phyloP scores from a whole-genome alignment of 306 rosid genomes.

The Canavalia ensiformis region DNA sequence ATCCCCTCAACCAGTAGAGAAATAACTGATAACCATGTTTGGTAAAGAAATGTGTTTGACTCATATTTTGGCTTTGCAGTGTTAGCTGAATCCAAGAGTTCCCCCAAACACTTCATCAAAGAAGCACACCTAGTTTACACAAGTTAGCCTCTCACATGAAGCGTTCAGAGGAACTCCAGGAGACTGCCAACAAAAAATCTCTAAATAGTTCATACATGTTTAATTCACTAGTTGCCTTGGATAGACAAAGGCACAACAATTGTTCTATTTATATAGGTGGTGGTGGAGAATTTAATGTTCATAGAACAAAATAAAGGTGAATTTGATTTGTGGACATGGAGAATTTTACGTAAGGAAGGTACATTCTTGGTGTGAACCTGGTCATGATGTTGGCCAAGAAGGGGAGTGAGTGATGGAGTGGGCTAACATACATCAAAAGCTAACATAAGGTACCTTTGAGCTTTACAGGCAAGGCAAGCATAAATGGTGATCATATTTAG shows the following conservation, averaged over 20 bases:
- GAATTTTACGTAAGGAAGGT: neutral
- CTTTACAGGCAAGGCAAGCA: neutral
- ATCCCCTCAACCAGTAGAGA: neutral
- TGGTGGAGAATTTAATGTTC: neutral
- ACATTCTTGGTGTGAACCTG: slow-evolving; percentile 22
- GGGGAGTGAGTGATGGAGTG: neutral
- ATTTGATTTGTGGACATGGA: slow-evolving; percentile 11
- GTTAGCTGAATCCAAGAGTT: slow-evolving; percentile 53
- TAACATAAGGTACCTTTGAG: neutral
- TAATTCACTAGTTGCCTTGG: neutral
- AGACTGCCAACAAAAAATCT: slow-evolving; percentile 43
- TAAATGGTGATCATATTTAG: neutral
- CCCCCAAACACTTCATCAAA: slow-evolving; percentile 59
- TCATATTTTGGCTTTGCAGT: neutral
- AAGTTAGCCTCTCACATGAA: slow-evolving; percentile 38
- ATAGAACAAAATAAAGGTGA: neutral
- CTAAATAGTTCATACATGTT: neutral
- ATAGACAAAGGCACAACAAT: neutral
- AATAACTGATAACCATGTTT: neutral
- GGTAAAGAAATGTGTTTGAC: neutral
- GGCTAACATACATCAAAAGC: neutral
- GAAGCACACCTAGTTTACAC: neutral
- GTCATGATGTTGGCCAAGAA: slow-evolving; percentile 37
- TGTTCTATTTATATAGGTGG: slow-evolving; percentile 24
- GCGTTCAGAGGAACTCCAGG: slow-evolving; percentile 60